These are phyloP conservation scores for Ogataea pini DNA, from an alignment of 805 yeast genomes.

Conservation along the genomic window DNA sequence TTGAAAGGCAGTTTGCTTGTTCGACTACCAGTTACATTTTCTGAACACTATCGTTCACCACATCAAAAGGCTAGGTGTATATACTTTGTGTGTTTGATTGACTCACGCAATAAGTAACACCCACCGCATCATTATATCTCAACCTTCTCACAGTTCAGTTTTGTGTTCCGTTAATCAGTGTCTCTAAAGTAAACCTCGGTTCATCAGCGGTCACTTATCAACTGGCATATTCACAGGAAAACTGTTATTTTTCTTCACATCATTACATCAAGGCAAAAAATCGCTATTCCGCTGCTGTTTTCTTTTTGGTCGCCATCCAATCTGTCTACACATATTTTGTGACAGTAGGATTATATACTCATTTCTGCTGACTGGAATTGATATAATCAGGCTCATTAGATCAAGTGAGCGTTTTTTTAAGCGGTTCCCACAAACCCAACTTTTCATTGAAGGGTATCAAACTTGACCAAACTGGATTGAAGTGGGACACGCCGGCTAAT, in stretches of 20 bases:
- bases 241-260: background rate
- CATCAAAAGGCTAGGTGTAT: background rate
- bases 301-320: background rate
- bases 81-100: constrained; percentile 1
- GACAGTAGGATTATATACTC: background rate
- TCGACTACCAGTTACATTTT: background rate
- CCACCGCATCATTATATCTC: background rate
- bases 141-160: background rate
- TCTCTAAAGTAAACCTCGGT: background rate
- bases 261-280: background rate
- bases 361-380: background rate
- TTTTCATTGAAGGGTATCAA: background rate
- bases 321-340: background rate
- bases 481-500: constrained; percentile 1
- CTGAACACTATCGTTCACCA: background rate
- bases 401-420: background rate
- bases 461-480: background rate
- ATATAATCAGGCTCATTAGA: background rate
- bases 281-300: background rate
- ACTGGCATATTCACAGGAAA: background rate
- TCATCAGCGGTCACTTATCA: background rate
- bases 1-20: background rate
- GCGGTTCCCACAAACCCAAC: too few species aligned
- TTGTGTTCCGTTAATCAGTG: background rate
- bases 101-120: background rate